Base-by-base conservation (phyloP, 2,329 filamentous ascomycete genomes). In the Lasiodiplodia gonubiensis region DNA sequence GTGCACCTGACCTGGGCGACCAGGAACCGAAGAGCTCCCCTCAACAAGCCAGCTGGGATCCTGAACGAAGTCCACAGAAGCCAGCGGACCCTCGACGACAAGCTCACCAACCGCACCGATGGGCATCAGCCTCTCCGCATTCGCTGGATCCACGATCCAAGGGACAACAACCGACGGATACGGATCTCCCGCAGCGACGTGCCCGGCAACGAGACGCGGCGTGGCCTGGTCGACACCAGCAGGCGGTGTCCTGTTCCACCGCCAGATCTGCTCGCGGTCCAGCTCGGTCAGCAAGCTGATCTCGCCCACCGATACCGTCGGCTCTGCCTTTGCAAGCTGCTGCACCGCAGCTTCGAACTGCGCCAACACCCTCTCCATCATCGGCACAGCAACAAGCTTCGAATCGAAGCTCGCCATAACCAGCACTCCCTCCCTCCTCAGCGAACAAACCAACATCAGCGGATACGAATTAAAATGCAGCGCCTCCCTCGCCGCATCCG, bases 321-420 rank as follows among this genome's bases (percentile, higher is more conserved):
- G 12, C 1, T n/a, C 8, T 18, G 39, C 48, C 30, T 3, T 83
- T 11, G 57, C 57, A 27, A 90, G 80, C 25, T 83, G 77, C 51
- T 82, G 80, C 0, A 83, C 81, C n/a, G 86, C 81, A 3, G 80
- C 77, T 39, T 83, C 83, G 25, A 90, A 80, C 64, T 87, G 83
- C 2, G 79, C 74, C 25, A 89, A 78, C 3, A 85, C 84, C 37
- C 81, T 80, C 71, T 88, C 79, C 78, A 89, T 86, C 21, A 84
- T 81, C 27, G 79, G 76, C 37, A 78, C 80, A 21, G 80, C 79
- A 21, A 90, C 84, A 0, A 85, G 83, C n/a, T 85, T 84, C 25
- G 87, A 87, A 72, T 91, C 88, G 71, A 90, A 90, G 71, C 88
- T 89, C 0, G 88, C 87, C 79, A 88, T 88, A 67, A 88, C 80